Percentiles rank a stretch among this genome's conserved stretches.
Conservation (phyloP, 2,329 filamentous ascomycete species). For the Fusarium sp. region DNA sequence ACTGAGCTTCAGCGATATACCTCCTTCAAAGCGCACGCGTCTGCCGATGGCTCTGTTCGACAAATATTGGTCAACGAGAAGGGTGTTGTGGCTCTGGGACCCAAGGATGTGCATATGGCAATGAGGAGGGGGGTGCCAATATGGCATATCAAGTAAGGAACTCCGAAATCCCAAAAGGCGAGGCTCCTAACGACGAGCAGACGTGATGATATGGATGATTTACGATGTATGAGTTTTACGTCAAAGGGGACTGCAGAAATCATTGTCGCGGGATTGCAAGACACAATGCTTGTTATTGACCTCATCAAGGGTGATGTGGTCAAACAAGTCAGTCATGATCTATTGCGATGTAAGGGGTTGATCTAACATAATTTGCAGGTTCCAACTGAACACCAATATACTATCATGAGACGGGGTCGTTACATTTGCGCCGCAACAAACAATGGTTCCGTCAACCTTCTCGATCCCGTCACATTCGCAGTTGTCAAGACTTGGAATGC, state of each 20-base stretch:
- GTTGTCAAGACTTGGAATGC: constrained; percentile 91
- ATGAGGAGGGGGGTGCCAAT: constrained; percentile 82
- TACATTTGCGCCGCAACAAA: constrained; percentile 94
- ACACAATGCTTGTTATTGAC: constrained; percentile 83
- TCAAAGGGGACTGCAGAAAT: constrained; percentile 87
- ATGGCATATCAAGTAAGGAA: constrained; percentile 84
- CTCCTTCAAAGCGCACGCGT: constrained; percentile 83
- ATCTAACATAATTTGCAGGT: constrained; percentile 63
- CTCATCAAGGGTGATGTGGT: constrained; percentile 77
- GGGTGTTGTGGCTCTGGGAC: constrained; percentile 87
- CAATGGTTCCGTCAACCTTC: constrained; percentile 84
- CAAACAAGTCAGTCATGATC: constrained; percentile 65
- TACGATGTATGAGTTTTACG: constrained; percentile 96
- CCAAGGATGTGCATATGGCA: constrained; percentile 90
- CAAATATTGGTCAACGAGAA: constrained; percentile 93
- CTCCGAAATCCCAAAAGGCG: not conserved
- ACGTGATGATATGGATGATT: constrained; percentile 82
- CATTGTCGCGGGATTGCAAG: constrained; percentile 87
- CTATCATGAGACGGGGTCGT: constrained; percentile 89
- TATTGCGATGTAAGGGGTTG: not conserved
- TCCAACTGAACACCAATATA: constrained; percentile 81
- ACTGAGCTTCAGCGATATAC: constrained; percentile 90
- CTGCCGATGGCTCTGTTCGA: constrained; percentile 81
- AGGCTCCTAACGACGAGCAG: constrained; percentile 54
- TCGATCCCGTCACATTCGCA: constrained; percentile 82